Percentiles rank a stretch among this genome's conserved stretches.
Evolutionary conservation across 2,329 filamentous ascomycete genomes (phyloP).

Genomic region (Phyllosticta paracitricarpa): DNA sequence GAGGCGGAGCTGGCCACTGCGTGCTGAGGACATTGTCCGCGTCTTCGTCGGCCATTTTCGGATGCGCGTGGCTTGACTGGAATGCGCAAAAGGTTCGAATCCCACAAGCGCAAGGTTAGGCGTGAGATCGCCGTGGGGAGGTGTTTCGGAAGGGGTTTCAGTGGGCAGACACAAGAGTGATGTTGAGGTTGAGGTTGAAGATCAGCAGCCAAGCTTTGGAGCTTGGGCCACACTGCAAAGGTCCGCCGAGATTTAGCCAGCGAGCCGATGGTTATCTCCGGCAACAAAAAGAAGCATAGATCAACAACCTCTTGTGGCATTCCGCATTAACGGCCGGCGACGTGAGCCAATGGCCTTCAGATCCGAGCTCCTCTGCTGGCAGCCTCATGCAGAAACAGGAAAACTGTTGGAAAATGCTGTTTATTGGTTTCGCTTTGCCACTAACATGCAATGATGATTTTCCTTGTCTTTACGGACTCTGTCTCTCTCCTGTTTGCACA

Average conservation of each 20-base stretch:
- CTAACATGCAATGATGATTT: neutral
- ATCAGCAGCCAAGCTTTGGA: neutral
- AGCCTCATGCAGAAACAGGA: neutral
- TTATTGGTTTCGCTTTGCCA: neutral
- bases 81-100: no score
- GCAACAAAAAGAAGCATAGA: neutral
- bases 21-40: conserved; percentile 39
- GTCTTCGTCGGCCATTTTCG: conserved; percentile 50
- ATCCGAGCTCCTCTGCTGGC: neutral
- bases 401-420: neutral
- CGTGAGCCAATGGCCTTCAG: neutral
- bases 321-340: neutral
- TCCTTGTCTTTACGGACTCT: neutral
- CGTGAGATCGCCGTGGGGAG: neutral
- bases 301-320: neutral
- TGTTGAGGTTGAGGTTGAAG: neutral
- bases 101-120: neutral
- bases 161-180: neutral
- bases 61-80: neutral
- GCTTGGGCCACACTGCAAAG: conserved; percentile 1
- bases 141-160: neutral
- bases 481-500: neutral
- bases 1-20: conserved; percentile 76
- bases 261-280: neutral
- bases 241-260: neutral